Conservation (phyloP, 1,139 yeast genomes). For the Oligophagozyma castellii region DNA sequence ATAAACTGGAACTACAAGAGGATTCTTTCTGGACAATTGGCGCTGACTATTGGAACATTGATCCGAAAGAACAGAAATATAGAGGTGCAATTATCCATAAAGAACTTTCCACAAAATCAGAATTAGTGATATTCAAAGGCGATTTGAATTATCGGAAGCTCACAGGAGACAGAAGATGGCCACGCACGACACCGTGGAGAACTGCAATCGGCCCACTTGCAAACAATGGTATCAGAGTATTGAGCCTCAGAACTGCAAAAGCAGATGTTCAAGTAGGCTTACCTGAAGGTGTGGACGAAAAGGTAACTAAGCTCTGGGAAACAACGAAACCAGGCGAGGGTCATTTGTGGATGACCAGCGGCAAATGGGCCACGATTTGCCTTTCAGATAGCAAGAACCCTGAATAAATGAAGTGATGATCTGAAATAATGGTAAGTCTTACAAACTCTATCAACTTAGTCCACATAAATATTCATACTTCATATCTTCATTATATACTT, state of each 20-base stretch:
- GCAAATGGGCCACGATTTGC: constrained; percentile 86
- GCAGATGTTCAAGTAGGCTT: constrained; percentile 95
- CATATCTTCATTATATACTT: too few relatives aligned
- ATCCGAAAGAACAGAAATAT: constrained; percentile 37
- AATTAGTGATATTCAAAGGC: constrained; percentile 78
- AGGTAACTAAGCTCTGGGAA: constrained; percentile 46
- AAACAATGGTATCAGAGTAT: constrained; percentile 40
- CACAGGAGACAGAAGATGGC: constrained; percentile 86
- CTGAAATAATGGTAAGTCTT: too few relatives aligned
- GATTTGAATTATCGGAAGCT: constrained; percentile 91
- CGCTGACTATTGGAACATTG: constrained; percentile 56
- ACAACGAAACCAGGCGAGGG: constrained; percentile 47
- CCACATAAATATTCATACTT: too few relatives aligned
- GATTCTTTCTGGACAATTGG: constrained; percentile 80
- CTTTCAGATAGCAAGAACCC: constrained; percentile 27
- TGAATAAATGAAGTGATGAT: too few relatives aligned
- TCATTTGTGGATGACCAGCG: constrained; percentile 73
- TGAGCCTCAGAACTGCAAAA: constrained; percentile 82
- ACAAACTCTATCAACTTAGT: too few relatives aligned
- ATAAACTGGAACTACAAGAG: constrained; percentile 43
- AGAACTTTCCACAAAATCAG: constrained; percentile 41
- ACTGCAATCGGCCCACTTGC: constrained; percentile 62
- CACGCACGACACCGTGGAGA: constrained; percentile 58
- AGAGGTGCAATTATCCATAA: constrained; percentile 45
- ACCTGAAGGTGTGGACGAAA: constrained; percentile 54